A percentile compares a stretch with the other conserved stretches of the same genome.
Evolutionary conservation across 2,329 filamentous ascomycete genomes (phyloP).

Genomic region (Neophaeococcomyces mojaviensis): DNA sequence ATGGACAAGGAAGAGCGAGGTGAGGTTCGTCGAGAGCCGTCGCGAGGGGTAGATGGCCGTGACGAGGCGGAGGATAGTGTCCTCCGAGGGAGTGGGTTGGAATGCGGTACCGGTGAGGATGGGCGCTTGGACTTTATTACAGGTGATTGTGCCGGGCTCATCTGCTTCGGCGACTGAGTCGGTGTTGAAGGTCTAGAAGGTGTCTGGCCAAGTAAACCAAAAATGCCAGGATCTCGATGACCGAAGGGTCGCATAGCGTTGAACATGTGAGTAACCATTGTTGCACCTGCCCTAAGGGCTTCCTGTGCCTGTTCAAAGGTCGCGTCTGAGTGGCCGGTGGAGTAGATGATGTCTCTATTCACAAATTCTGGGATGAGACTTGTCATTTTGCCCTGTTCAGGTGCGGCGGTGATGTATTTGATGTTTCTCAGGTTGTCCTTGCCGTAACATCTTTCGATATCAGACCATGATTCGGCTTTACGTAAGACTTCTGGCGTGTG

Average conservation of each 20-base stretch:
- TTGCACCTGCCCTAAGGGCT: conserved; percentile 66
- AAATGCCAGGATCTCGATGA: conserved; percentile 84
- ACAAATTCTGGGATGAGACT: conserved; percentile 60
- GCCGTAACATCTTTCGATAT: conserved; percentile 54
- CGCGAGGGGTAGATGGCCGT: conserved; percentile 15
- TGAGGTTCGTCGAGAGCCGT: not conserved
- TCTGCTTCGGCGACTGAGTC: conserved; percentile 15
- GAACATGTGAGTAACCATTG: conserved; percentile 89
- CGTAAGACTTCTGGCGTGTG: conserved; percentile 69
- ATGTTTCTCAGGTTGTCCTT: conserved; percentile 57
- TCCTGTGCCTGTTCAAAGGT: conserved; percentile 72
- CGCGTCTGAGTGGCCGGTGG: conserved; percentile 80
- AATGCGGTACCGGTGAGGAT: not conserved
- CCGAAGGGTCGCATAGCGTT: conserved; percentile 88
- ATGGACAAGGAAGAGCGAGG: conserved; percentile 23
- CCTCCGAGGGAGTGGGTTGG: not conserved
- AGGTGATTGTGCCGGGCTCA: conserved; percentile 15
- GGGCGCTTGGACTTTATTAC: conserved; percentile 1
- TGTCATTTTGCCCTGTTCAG: conserved; percentile 67
- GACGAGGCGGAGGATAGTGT: conserved; percentile 13
- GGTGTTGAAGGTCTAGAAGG: conserved; percentile 30
- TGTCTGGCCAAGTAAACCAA: conserved; percentile 69
- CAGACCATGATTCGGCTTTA: conserved; percentile 52
- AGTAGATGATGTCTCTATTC: conserved; percentile 62
- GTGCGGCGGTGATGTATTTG: conserved; percentile 78